Evolutionary conservation across 371 early-diverging fungal species (phyloP).

Genomic region (Gilbertella persicaria): DNA sequence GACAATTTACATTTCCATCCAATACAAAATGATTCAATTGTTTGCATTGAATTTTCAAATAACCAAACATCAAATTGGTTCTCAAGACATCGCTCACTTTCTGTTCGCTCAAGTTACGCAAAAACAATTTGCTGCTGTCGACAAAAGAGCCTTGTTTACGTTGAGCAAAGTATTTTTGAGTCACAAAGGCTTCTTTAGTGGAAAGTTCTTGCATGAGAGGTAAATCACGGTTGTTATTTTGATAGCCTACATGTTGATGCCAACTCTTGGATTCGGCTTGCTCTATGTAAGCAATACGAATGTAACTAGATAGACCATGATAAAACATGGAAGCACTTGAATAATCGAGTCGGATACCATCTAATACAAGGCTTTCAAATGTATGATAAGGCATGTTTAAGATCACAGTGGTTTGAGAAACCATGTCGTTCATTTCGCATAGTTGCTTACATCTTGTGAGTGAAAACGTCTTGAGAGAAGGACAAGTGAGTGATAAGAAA

Average conservation of each 20-base stretch:
- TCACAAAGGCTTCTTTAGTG: neutral
- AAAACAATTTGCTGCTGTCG: neutral
- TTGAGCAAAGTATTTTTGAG: conserved; percentile 3
- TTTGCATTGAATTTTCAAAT: conserved; percentile 9
- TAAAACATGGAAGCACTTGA: conserved; percentile 4
- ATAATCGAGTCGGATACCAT: conserved; percentile 16
- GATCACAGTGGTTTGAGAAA: conserved; percentile 1
- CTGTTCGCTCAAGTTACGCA: neutral
- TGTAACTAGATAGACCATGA: conserved; percentile 11
- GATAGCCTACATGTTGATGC: conserved; percentile 10
- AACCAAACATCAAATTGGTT: conserved; percentile 11
- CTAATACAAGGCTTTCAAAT: conserved; percentile 5
- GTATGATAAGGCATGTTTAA: conserved; percentile 5
- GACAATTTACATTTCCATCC: conserved; percentile 6
- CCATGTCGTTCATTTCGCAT: neutral
- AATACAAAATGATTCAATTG: conserved; percentile 3
- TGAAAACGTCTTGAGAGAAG: neutral
- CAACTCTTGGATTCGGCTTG: neutral
- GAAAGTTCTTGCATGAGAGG: neutral
- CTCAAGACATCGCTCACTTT: neutral
- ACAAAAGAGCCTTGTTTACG: neutral
- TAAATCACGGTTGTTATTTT: neutral
- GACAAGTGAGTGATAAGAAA: conserved; percentile 5
- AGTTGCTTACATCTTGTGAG: conserved; percentile 12
- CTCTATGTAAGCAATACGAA: neutral